Percentiles rank a stretch among this genome's conserved stretches.
These are phyloP conservation scores for Cardiospermum halicacabum DNA, from an alignment of 345 rosid species.

Conservation along the genomic window DNA sequence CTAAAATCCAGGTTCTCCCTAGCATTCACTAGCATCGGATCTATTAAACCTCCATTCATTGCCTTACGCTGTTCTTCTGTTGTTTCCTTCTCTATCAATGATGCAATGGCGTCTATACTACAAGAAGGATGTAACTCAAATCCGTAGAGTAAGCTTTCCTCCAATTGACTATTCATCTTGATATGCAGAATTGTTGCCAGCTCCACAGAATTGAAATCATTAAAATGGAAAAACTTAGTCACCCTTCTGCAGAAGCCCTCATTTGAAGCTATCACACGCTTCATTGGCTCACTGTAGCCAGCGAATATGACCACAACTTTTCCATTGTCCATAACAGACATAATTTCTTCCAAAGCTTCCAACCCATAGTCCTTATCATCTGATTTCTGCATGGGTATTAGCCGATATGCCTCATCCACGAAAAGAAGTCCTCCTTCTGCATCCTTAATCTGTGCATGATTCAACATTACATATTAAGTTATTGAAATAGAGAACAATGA, in stretches of 20 bases:
- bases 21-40: conserved; percentile 79
- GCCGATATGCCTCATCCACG: conserved; percentile 93
- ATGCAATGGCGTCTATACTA: conserved; percentile 54
- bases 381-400: conserved; percentile 89
- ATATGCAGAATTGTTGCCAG: conserved; percentile 74
- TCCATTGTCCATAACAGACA: conserved; percentile 97
- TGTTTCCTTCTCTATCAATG: conserved; percentile 59
- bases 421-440: conserved; percentile 99
- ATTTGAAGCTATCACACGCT: conserved; percentile 84
- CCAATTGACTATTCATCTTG: conserved; percentile 76
- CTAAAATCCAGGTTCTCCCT: conserved; percentile 87
- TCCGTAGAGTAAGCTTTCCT: conserved; percentile 57
- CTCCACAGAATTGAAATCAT: conserved; percentile 69
- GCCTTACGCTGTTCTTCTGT: conserved; percentile 85
- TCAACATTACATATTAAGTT: conserved; percentile 1
- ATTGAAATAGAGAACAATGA: background rate
- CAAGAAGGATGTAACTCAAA: conserved; percentile 66
- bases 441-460: conserved; percentile 67
- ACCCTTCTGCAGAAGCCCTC: conserved; percentile 99
- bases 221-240: conserved; percentile 79
- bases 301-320: conserved; percentile 89
- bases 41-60: conserved; percentile 91
- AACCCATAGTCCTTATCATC: conserved; percentile 96
- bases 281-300: conserved; percentile 95
- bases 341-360: conserved; percentile 95